Evolutionary conservation across 148 eudicot species (phyloP).

Genomic region (Chenopodium formosanum): DNA sequence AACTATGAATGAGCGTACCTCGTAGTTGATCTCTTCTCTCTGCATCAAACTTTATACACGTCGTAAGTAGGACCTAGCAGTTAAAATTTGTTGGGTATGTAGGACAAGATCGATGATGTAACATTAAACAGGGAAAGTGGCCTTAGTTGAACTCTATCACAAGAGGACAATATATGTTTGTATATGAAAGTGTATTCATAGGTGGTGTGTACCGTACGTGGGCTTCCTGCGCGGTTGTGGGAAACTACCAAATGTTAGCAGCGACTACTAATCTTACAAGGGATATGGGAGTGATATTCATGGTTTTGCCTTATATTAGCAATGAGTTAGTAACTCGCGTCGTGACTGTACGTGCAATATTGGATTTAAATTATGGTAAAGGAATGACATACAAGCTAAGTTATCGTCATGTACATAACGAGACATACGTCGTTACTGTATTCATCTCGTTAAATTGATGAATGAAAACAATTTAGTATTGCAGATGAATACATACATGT

Average conservation of each 20-base stretch:
- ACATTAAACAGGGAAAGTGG: slow-evolving; percentile 15
- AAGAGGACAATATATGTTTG: slow-evolving; percentile 23
- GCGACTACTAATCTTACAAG: too few relatives aligned
- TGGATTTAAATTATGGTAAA: not conserved
- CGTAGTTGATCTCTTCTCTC: slow-evolving; percentile 51
- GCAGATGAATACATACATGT: not conserved
- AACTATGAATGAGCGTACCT: slow-evolving; percentile 33
- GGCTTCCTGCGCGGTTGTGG: not conserved
- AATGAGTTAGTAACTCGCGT: not conserved
- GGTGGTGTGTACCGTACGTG: not conserved
- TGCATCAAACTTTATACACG: slow-evolving; percentile 39
- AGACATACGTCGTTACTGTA: too few relatives aligned
- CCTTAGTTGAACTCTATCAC: slow-evolving; percentile 22
- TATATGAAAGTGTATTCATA: not conserved
- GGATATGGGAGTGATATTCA: not conserved
- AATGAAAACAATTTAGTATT: not conserved
- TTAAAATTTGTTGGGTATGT: slow-evolving; percentile 15
- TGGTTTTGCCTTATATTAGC: not conserved
- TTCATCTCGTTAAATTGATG: not conserved
- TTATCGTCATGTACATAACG: too few relatives aligned
- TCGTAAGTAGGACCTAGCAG: not conserved
- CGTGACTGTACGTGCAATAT: too few relatives aligned
- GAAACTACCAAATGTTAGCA: not conserved
- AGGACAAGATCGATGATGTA: not conserved
- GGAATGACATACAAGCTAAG: not conserved